Evolutionary conservation across 1,139 yeast genomes (phyloP).

Genomic region (Kluyveromyces marxianus): DNA sequence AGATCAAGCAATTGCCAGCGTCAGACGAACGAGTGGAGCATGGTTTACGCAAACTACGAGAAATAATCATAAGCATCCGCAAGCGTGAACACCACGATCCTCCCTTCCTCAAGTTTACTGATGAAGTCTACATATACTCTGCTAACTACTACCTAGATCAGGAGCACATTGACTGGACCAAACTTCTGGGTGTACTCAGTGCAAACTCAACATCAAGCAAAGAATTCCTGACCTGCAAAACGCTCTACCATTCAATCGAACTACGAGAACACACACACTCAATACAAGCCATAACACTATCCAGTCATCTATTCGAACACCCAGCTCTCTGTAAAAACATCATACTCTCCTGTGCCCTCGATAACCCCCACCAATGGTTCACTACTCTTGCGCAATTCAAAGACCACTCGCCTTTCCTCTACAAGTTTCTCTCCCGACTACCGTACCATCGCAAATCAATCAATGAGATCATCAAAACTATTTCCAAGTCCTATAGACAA

Average conservation of each 20-base stretch:
- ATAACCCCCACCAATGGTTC: conserved; percentile 12
- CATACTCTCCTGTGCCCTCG: not conserved
- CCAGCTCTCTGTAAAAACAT: not conserved
- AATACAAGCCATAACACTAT: not conserved
- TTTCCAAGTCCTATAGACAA: conserved; percentile 13
- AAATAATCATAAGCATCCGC: conserved; percentile 14
- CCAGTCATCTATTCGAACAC: not conserved
- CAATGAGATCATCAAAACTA: conserved; percentile 5
- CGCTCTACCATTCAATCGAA: conserved; percentile 5
- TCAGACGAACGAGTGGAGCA: conserved; percentile 10
- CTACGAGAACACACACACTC: not conserved
- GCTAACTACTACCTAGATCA: conserved; percentile 8
- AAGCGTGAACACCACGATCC: conserved; percentile 7
- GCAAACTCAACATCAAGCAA: conserved; percentile 4
- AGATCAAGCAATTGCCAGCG: conserved; percentile 4
- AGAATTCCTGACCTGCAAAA: no score
- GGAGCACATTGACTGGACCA: conserved; percentile 6
- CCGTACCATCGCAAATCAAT: conserved; percentile 9
- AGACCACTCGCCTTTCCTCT: conserved; percentile 2
- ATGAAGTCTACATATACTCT: conserved; percentile 11
- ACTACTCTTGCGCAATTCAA: conserved; percentile 4
- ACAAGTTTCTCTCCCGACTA: conserved; percentile 9
- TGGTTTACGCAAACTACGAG: conserved; percentile 21
- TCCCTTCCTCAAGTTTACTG: conserved; percentile 9
- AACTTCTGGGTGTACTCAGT: conserved; percentile 9